Evolutionary conservation across 1,284 basidiomycete genomes (phyloP), one percentile per base, ranked within the genome.

Genomic region (Melampsora larici-populina): DNA sequence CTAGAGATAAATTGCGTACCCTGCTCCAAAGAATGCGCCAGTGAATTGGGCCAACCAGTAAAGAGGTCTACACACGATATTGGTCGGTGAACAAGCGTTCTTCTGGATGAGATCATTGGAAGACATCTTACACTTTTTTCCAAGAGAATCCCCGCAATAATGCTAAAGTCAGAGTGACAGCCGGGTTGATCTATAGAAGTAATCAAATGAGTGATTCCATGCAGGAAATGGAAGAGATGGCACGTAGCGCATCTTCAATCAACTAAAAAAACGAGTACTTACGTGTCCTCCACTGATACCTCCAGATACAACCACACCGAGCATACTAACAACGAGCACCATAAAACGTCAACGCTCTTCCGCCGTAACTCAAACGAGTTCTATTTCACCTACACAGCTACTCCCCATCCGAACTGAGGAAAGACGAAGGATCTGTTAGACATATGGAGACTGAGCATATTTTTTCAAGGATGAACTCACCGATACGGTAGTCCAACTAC

Each of bases 211-310:
- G 24, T 9, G 33, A 0, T 43, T 7, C 65, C 21, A 15, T 62
- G 60, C 4, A 70, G 29, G 21, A 70, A 36, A 31, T 29, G 9
- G 36, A n/a, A n/a, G n/a, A n/a, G n/a, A n/a, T n/a, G 15, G 2
- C 29, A 31, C 24, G 29, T 11, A 43, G 18, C 31, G 31, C 33
- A 48, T 2, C 43, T n/a, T 21, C 24, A 55, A 60, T 60, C 6
- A 18, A 36, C 15, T 24, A 17, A 48, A 29, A 15, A 8, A n/a
- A 2, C n/a, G 21, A 67, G 7, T 40, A 68, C 74, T 17, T 26
- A 76, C 74, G 62, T 76, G 74, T 9, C 74, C 74, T n/a, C 74
- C 74, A 60, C 74, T 76, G 48, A 76, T 67, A 31, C 66, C 74
- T 17, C 33, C 64, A 60, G 74, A 76, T 2, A 76, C 66, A 46